Evolutionary conservation across 2,329 filamentous ascomycete genomes (phyloP).

Genomic region (Sordariomycetes sp.): DNA sequence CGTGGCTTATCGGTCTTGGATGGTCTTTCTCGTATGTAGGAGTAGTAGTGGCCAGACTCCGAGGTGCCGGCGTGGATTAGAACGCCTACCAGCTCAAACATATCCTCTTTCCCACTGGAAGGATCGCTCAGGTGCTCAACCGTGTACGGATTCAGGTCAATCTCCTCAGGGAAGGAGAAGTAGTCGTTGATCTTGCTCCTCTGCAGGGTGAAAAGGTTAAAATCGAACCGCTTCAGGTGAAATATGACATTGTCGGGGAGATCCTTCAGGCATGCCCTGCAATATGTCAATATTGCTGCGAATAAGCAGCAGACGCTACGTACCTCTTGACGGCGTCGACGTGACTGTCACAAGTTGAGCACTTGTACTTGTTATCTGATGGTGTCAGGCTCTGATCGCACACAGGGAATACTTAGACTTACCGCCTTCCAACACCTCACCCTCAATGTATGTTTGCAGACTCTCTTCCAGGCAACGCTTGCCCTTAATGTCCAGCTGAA

Average conservation of each 20-base stretch:
- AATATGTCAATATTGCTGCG: slow-evolving; percentile 7
- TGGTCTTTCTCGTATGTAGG: slow-evolving; percentile 78
- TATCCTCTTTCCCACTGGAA: slow-evolving; percentile 50
- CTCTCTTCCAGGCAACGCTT: slow-evolving; percentile 79
- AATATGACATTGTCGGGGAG: slow-evolving; percentile 93
- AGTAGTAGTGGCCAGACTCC: slow-evolving; percentile 95
- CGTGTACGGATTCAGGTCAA: slow-evolving; percentile 86
- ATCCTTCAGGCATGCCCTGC: slow-evolving; percentile 78
- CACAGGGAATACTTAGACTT: slow-evolving; percentile 13
- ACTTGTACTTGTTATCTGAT: slow-evolving; percentile 96
- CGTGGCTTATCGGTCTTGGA: slow-evolving; percentile 32
- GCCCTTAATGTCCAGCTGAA: slow-evolving; percentile 94
- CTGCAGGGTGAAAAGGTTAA: slow-evolving; percentile 66
- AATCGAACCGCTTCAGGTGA: slow-evolving; percentile 83
- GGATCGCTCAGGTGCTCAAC: slow-evolving; percentile 70
- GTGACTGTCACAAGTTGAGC: slow-evolving; percentile 77
- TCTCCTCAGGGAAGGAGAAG: slow-evolving; percentile 74
- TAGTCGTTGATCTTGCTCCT: slow-evolving; percentile 92
- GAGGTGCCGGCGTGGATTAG: slow-evolving; percentile 89
- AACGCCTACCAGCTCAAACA: slow-evolving; percentile 91
- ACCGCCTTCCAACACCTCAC: slow-evolving; percentile 91
- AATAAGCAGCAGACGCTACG: slow-evolving; percentile 6
- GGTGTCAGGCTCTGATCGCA: slow-evolving; percentile 4
- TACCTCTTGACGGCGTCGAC: slow-evolving; percentile 89
- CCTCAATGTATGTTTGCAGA: slow-evolving; percentile 88